Evolutionary conservation across 2,329 filamentous ascomycete species (phyloP).

Genomic region (Seiridium cupressi): DNA sequence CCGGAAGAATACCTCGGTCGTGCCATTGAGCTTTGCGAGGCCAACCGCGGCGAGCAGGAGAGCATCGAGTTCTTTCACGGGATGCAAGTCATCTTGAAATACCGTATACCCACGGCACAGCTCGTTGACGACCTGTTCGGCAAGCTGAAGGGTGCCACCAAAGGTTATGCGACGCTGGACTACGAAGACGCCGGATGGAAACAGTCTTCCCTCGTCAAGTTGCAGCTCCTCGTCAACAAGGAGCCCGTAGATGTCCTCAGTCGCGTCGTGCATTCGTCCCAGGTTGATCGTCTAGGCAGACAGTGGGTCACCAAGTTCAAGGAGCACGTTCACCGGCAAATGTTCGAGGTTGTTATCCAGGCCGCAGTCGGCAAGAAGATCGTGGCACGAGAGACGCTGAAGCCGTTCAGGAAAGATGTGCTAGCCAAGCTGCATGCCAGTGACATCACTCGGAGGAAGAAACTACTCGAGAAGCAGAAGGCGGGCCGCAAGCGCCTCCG

Average conservation of each 20-base stretch:
- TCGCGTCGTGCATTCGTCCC: constrained; percentile 81
- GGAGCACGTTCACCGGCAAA: constrained; percentile 91
- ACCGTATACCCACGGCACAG: constrained; percentile 82
- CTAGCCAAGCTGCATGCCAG: constrained; percentile 89
- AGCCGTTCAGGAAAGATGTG: constrained; percentile 95
- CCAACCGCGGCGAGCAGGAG: constrained; percentile 82
- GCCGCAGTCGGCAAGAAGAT: constrained; percentile 80
- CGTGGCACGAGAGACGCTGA: constrained; percentile 89
- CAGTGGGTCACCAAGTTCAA: constrained; percentile 96
- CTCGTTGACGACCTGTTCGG: constrained; percentile 97
- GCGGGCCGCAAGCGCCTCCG: constrained; percentile 86
- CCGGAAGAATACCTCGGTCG: constrained; percentile 93
- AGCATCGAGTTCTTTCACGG: constrained; percentile 88
- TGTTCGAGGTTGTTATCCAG: constrained; percentile 97
- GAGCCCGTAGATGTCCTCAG: constrained; percentile 89
- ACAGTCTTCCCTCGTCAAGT: constrained; percentile 75
- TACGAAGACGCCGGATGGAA: constrained; percentile 95
- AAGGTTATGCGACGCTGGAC: constrained; percentile 93
- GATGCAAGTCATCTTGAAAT: constrained; percentile 91
- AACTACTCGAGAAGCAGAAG: constrained; percentile 95
- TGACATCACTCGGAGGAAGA: constrained; percentile 78
- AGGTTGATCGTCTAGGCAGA: constrained; percentile 76
- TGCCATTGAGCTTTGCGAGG: constrained; percentile 92
- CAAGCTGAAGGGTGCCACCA: constrained; percentile 89
- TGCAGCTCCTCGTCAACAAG: constrained; percentile 93